Evolutionary conservation across 106 monocot genomes (phyloP).

Genomic region (Phalaenopsis aphrodite): DNA sequence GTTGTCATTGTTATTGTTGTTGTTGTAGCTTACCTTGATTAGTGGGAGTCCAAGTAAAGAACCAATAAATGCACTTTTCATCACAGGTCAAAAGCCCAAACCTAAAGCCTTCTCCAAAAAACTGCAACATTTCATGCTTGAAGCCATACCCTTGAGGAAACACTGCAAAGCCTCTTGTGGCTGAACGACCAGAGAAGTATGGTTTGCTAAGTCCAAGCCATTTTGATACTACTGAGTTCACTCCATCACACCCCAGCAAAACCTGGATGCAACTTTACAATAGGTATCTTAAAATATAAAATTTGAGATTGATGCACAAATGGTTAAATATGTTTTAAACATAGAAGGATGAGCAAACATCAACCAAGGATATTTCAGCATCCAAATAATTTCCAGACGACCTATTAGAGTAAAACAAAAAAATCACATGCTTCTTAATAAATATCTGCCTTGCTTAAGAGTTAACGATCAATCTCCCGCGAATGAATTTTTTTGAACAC

Average conservation of each 20-base stretch:
- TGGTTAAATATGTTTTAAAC: too few species aligned
- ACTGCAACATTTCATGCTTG: conserved; percentile 25
- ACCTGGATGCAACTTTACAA: conserved; percentile 21
- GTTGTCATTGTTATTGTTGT: too few species aligned
- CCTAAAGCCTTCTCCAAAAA: conserved; percentile 21
- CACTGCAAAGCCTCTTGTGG: conserved; percentile 36
- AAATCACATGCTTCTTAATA: too few species aligned
- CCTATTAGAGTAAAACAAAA: too few species aligned
- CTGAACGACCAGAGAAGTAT: conserved; percentile 30
- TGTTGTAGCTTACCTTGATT: conserved; percentile 8
- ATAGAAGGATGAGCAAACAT: too few species aligned
- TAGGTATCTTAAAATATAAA: too few species aligned
- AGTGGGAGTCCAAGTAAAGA: conserved; percentile 32
- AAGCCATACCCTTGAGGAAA: conserved; percentile 51
- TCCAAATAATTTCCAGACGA: too few species aligned
- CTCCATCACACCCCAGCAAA: conserved; percentile 72
- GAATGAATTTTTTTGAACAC: too few species aligned
- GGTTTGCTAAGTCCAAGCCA: conserved; percentile 54
- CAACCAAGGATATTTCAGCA: too few species aligned
- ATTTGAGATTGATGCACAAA: too few species aligned
- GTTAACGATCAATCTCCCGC: too few species aligned
- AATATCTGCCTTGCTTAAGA: too few species aligned
- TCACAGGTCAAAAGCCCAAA: conserved; percentile 29
- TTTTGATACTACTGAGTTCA: conserved; percentile 65
- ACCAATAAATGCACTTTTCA: conserved; percentile 50